Evolutionary conservation across 75 land plant species (phyloP), one percentile per base, ranked within the genome.

Genomic region (Pinus albicaulis): DNA sequence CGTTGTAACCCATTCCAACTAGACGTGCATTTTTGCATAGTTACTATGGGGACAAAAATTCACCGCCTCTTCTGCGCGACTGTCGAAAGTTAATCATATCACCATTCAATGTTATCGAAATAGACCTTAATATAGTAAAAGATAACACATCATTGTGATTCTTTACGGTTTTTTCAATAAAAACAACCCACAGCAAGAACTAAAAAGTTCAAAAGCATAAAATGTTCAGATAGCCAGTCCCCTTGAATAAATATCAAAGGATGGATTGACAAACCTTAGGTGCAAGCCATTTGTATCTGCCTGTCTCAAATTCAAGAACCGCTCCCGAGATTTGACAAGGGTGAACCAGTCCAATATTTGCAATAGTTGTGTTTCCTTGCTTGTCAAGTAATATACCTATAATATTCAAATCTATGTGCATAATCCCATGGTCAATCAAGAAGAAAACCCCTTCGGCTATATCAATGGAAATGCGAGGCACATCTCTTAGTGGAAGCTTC

Each of bases 221-320:
- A 19, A n/a, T 59, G 16, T 23, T 68, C 36, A 4, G 7, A 20
- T 38, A 76, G n/a, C n/a, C 25, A 22, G n/a, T 76, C 55, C 55
- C 23, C 3, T 68, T 25, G 34, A 17, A 56, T 34, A 20, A 56
- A 31, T 31, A 66, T 7, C 56, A 76, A 62, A 55, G 34, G 44
- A 25, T 52, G 34, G 34, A 72, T 55, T 13, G 34, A 76, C 86
- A 57, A 74, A 92, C 94, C 94, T 92, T 92, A 3, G 91, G 94
- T 75, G 94, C 94, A 12, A 92, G 89, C 94, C 94, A 92, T 59
- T 87, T 79, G 65, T 89, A 92, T 20, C 89, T 87, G 24, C 86
- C 92, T 53, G 91, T 89, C 62, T 89, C 91, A 57, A 87, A 87
- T 77, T 88, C 93, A 72, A 79, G 73, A 2, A 84, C 84, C 75